A percentile compares a stretch with the other conserved stretches of the same genome.
Conservation (phyloP, 2,329 filamentous ascomycete genomes). For the Curvularia hawaiiensis region DNA sequence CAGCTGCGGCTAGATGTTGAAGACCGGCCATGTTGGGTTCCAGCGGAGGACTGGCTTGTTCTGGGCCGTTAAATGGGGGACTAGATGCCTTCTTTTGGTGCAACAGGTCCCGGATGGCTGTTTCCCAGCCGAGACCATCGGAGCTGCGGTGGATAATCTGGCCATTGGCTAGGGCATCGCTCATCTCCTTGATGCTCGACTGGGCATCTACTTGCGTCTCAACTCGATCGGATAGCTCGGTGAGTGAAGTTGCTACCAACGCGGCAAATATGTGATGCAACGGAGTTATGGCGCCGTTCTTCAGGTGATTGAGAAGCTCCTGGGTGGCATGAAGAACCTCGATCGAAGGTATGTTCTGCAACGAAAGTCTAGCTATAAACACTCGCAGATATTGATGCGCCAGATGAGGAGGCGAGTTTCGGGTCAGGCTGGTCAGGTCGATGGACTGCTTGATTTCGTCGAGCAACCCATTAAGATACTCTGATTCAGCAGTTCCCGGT, state of each 20-base stretch:
- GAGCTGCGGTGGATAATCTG: slow-evolving; percentile 38
- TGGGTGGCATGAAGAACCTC: slow-evolving; percentile 37
- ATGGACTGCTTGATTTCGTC: slow-evolving; percentile 41
- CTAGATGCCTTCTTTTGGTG: slow-evolving; percentile 37
- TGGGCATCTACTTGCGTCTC: slow-evolving; percentile 46
- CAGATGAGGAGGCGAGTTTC: slow-evolving; percentile 41
- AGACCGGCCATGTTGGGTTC: slow-evolving; percentile 47
- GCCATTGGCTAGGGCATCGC: slow-evolving; percentile 39
- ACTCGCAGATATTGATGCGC: slow-evolving; percentile 45
- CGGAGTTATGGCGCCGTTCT: slow-evolving; percentile 36
- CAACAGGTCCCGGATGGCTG: slow-evolving; percentile 39
- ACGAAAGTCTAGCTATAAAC: slow-evolving; percentile 38
- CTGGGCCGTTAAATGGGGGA: slow-evolving; percentile 24
- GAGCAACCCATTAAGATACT: slow-evolving; percentile 40
- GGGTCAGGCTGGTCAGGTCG: slow-evolving; percentile 34
- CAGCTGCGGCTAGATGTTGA: slow-evolving; percentile 47
- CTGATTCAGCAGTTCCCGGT: slow-evolving; percentile 31
- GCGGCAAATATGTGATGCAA: slow-evolving; percentile 45
- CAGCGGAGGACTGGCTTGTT: slow-evolving; percentile 32
- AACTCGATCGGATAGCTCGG: slow-evolving; percentile 41
- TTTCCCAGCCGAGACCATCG: slow-evolving; percentile 44
- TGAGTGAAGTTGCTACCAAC: slow-evolving; percentile 43
- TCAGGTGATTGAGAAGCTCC: slow-evolving; percentile 37
- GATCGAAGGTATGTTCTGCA: slow-evolving; percentile 26
- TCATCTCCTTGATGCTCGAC: slow-evolving; percentile 45